Evolutionary conservation across 441 rosid genomes (phyloP).

Genomic region (Bruguiera hainesii): DNA sequence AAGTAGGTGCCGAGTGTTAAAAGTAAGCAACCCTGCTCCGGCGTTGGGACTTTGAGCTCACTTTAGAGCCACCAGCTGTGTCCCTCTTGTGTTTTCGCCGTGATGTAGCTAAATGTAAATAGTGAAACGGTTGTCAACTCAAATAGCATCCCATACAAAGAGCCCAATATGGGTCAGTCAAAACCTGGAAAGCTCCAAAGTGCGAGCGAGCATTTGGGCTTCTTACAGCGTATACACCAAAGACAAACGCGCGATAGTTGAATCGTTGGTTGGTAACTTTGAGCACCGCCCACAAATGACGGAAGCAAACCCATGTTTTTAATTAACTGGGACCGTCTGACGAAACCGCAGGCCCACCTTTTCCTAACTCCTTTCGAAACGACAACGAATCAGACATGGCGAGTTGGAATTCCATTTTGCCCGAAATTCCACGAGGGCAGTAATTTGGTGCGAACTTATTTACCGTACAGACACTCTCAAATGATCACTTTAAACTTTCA

Average conservation of each 20-base stretch:
- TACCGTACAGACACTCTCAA: too few relatives aligned
- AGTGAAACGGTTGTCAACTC: neutral
- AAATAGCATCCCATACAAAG: neutral
- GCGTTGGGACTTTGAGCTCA: too few relatives aligned
- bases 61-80: constrained; percentile 10
- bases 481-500: too few relatives aligned
- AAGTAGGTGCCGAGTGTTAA: too few relatives aligned
- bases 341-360: neutral
- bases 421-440: too few relatives aligned
- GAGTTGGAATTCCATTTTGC: neutral
- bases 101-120: constrained; percentile 2
- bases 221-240: too few relatives aligned
- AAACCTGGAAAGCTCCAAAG: neutral
- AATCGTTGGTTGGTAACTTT: too few relatives aligned
- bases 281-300: too few relatives aligned
- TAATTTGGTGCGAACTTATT: too few relatives aligned
- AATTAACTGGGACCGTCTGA: constrained; percentile 4
- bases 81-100: neutral
- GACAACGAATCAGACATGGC: neutral
- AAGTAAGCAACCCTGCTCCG: neutral
- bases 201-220: neutral
- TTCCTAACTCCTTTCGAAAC: neutral
- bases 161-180: neutral
- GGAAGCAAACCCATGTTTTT: too few relatives aligned
- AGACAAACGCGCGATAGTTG: too few relatives aligned